A percentile compares a stretch with the other conserved stretches of the same genome.
phyloP scores from a whole-genome alignment of 83 land plant genomes.

The Picea engelmannii region DNA sequence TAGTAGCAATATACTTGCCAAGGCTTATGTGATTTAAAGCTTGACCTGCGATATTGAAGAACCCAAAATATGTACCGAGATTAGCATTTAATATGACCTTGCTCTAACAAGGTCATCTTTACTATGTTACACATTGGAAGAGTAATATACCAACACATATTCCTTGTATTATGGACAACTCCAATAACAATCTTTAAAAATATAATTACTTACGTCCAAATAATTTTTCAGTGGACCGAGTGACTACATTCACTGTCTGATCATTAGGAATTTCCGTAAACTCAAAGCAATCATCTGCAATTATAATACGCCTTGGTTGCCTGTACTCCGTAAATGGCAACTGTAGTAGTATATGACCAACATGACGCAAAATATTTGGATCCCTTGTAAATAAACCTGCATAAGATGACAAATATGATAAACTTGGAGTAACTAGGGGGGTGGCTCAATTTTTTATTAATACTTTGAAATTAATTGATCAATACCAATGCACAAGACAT shows the following conservation, averaged over 20 bases:
- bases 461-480: too few relatives aligned
- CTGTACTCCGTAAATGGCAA: slow-evolving; percentile 43
- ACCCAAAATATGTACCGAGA: not conserved
- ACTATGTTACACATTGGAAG: not conserved
- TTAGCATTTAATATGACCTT: not conserved
- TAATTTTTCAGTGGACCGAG: slow-evolving; percentile 59
- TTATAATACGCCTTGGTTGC: slow-evolving; percentile 56
- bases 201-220: slow-evolving; percentile 57
- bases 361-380: slow-evolving; percentile 55
- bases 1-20: slow-evolving; percentile 47
- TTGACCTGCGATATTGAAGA: slow-evolving; percentile 42
- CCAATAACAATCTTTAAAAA: slow-evolving; percentile 7
- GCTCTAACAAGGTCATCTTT: not conserved
- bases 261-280: slow-evolving; percentile 24
- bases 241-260: slow-evolving; percentile 37
- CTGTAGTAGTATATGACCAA: slow-evolving; percentile 63
- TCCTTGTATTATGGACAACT: not conserved
- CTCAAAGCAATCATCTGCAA: slow-evolving; percentile 88
- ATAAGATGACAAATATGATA: slow-evolving; percentile 12
- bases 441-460: not conserved
- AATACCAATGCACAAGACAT: too few relatives aligned
- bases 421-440: not conserved
- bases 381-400: slow-evolving; percentile 88
- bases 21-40: slow-evolving; percentile 47
- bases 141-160: not conserved